Evolutionary conservation across 352 stramenopile species (phyloP).

Genomic region (Plasmopara halstedii): DNA sequence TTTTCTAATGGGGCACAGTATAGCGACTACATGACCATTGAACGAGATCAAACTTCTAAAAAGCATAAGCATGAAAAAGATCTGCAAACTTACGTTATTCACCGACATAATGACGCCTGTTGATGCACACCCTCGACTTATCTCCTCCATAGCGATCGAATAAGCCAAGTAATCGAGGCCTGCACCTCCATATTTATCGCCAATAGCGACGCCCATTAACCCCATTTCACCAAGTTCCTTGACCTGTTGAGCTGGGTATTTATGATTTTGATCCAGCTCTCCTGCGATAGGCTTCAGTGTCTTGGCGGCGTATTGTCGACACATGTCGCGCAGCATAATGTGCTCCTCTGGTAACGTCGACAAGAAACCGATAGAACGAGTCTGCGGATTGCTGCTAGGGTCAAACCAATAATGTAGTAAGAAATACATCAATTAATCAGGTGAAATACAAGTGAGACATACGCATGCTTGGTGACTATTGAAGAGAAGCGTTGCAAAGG

Average conservation of each 20-base stretch:
- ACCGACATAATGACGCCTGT: slow-evolving; percentile 96
- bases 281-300: slow-evolving; percentile 88
- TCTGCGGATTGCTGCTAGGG: slow-evolving; percentile 14
- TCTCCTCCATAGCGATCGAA: slow-evolving; percentile 97
- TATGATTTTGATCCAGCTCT: slow-evolving; percentile 85
- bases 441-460: slow-evolving; percentile 1
- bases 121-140: slow-evolving; percentile 93
- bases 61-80: background rate
- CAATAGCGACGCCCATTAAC: slow-evolving; percentile 93
- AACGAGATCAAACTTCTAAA: background rate
- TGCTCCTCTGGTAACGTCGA: slow-evolving; percentile 90
- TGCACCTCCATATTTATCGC: slow-evolving; percentile 83
- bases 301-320: slow-evolving; percentile 92
- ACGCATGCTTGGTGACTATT: slow-evolving; percentile 20
- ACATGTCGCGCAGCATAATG: slow-evolving; percentile 96
- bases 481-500: slow-evolving; percentile 27
- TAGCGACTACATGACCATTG: slow-evolving; percentile 71
- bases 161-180: slow-evolving; percentile 95
- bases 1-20: slow-evolving; percentile 94
- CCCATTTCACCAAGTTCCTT: slow-evolving; percentile 90
- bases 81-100: slow-evolving; percentile 62
- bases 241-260: slow-evolving; percentile 75
- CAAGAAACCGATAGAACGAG: slow-evolving; percentile 49
- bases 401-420: slow-evolving; percentile 7
- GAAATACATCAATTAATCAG: background rate